Base-by-base conservation (phyloP, 148 eudicot species). In the Limonium bicolor region DNA sequence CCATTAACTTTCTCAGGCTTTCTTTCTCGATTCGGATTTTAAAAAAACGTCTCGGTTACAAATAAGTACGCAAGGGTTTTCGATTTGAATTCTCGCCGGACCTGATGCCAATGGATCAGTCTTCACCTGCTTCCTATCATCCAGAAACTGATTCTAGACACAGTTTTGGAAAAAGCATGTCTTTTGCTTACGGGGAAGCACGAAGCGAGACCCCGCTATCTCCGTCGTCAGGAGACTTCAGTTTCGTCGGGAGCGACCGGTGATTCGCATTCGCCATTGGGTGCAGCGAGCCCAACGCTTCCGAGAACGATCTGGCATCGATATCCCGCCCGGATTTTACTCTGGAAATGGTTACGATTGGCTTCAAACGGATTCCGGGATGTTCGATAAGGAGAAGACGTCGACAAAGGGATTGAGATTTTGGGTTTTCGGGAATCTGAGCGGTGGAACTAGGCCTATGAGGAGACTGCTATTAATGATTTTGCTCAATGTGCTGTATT, bases 401-500 rank as follows among this genome's bases (percentile, higher is more conserved):
- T 54, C 76, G 28, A 34, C 37, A 18, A 14, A 39, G 24, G 58
- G 49, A 17, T 25, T 67, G 34, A n/a, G 76, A 35, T 47, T 48
- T 7, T 68, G 51, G 46, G 50, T 66, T 42, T 65, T 71, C 29
- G n/a, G n/a, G n/a, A n/a, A n/a, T n/a, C n/a, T n/a, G n/a, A 48
- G 70, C 13, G 70, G 72, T 6, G 96, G 96, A 3, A 88, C 68
- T 61, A 67, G 84, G 67, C 62, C 64, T 22, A 84, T 80, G 74
- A 83, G 61, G 81, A 69, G 75, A 52, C 31, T 88, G 62, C 66
- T 80, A n/a, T 16, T 77, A 61, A 46, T 88, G 81, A 88, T 83
- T 54, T 83, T 77, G 58, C 74, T 88, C 2, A 88, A 88, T 58
- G 92, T 84, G 28, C 84, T 92, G 18, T 88, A 80, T 68, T 88